phyloP scores from a whole-genome alignment of 495 filamentous ascomycete species.

The Polyplosphaeria fusca region DNA sequence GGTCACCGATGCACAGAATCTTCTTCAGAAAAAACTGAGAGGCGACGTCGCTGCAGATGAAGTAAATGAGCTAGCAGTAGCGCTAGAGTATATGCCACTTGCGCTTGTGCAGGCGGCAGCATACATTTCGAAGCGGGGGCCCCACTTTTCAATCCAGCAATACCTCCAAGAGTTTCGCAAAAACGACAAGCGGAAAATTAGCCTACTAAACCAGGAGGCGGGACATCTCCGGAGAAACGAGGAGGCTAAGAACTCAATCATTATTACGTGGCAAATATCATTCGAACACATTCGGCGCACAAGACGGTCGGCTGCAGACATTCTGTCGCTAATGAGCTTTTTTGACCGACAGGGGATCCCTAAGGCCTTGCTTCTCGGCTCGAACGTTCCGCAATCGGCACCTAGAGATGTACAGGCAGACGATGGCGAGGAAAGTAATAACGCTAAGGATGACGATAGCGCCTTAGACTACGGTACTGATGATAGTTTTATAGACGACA shows the following conservation, averaged over 20 bases:
- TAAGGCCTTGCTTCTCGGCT: constrained; percentile 16
- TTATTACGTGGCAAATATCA: constrained; percentile 50
- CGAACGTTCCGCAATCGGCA: too few relatives aligned
- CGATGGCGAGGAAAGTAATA: not conserved
- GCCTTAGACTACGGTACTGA: not conserved
- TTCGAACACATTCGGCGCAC: constrained; percentile 46
- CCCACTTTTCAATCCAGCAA: constrained; percentile 35
- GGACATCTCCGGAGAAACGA: constrained; percentile 44
- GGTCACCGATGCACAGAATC: constrained; percentile 35
- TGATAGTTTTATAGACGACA: constrained; percentile 11
- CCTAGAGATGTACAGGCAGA: not conserved
- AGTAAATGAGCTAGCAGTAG: not conserved
- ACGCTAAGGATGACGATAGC: not conserved
- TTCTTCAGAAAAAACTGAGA: constrained; percentile 46
- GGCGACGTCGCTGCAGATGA: constrained; percentile 2
- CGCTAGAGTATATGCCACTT: constrained; percentile 26
- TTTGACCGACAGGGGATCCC: constrained; percentile 33
- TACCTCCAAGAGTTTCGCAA: constrained; percentile 43
- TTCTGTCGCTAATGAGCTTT: constrained; percentile 35
- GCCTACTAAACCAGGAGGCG: constrained; percentile 41
- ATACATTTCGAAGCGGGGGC: constrained; percentile 13
- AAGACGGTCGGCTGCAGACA: constrained; percentile 23
- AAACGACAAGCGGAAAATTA: constrained; percentile 41
- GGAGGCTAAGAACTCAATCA: constrained; percentile 38
- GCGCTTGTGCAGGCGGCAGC: constrained; percentile 21